These are phyloP conservation scores for Verticillium zaregamsianum DNA, from an alignment of 2,329 filamentous ascomycete genomes.

Conservation along the genomic window DNA sequence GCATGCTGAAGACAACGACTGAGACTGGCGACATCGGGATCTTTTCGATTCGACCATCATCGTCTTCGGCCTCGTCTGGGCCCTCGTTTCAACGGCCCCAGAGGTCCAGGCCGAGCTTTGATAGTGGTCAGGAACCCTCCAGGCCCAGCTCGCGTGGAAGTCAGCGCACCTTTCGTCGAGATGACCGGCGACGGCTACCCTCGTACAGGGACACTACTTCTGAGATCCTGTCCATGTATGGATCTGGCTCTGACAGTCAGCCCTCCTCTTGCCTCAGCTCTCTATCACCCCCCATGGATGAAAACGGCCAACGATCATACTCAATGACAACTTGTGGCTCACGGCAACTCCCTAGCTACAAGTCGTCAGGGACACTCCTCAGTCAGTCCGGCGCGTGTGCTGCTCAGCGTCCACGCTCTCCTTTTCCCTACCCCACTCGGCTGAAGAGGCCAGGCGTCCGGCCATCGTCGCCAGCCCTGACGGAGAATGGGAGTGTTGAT, in stretches of 20 bases:
- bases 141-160: constrained; percentile 23
- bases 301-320: constrained; percentile 43
- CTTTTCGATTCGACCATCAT: constrained; percentile 48
- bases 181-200: constrained; percentile 40
- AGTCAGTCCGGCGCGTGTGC: constrained; percentile 37
- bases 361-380: constrained; percentile 43
- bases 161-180: constrained; percentile 26
- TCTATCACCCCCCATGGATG: constrained; percentile 37
- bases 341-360: constrained; percentile 39
- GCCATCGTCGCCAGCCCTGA: constrained; percentile 44
- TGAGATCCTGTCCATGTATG: constrained; percentile 53
- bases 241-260: constrained; percentile 37
- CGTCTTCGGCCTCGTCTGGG: constrained; percentile 12
- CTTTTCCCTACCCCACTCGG: constrained; percentile 55
- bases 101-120: constrained; percentile 23
- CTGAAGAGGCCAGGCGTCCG: constrained; percentile 49
- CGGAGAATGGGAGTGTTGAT: constrained; percentile 42
- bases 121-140: constrained; percentile 18
- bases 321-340: constrained; percentile 52
- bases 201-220: constrained; percentile 49
- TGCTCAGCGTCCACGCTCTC: constrained; percentile 51
- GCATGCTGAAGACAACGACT: constrained; percentile 63
- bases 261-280: constrained; percentile 35
- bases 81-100: constrained; percentile 24
- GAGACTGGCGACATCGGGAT: constrained; percentile 62